These are phyloP conservation scores for Paraconiothyrium brasiliense DNA, from an alignment of 2,329 filamentous ascomycete genomes.

Conservation along the genomic window DNA sequence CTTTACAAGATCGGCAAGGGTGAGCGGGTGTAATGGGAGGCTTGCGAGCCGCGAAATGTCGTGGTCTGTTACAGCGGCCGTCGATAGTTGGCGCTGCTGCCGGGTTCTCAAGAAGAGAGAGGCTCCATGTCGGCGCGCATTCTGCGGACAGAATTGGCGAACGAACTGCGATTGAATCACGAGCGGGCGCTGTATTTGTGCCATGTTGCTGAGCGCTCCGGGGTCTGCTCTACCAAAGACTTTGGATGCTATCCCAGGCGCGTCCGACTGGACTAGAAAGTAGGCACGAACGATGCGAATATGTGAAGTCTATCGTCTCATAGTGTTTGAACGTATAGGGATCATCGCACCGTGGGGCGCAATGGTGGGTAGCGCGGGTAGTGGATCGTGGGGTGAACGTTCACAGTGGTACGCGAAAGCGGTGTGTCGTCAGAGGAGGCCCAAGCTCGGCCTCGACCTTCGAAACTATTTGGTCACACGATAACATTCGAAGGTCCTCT, in stretches of 20 bases:
- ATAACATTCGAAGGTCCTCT: background rate
- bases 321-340: background rate
- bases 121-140: slow-evolving; percentile 25
- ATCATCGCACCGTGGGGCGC: background rate
- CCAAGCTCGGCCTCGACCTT: slow-evolving; percentile 5
- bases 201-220: slow-evolving; percentile 26
- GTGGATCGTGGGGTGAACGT: background rate
- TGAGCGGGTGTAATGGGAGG: slow-evolving; percentile 80
- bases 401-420: background rate
- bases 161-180: slow-evolving; percentile 50
- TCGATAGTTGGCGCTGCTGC: slow-evolving; percentile 42
- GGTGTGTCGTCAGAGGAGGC: slow-evolving; percentile 8
- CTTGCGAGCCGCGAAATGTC: slow-evolving; percentile 82
- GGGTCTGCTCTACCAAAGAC: background rate
- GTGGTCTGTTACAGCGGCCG: slow-evolving; percentile 66
- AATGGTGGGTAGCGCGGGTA: background rate
- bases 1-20: slow-evolving; percentile 88
- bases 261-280: background rate
- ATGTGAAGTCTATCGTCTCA: background rate
- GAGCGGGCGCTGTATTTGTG: slow-evolving; percentile 45
- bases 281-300: background rate
- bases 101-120: slow-evolving; percentile 28
- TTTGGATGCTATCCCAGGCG: background rate
- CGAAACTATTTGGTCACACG: too few species aligned
- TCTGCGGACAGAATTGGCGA: slow-evolving; percentile 43